Evolutionary conservation across 805 yeast genomes (phyloP).

Genomic region (Cyberlindnera veronae): DNA sequence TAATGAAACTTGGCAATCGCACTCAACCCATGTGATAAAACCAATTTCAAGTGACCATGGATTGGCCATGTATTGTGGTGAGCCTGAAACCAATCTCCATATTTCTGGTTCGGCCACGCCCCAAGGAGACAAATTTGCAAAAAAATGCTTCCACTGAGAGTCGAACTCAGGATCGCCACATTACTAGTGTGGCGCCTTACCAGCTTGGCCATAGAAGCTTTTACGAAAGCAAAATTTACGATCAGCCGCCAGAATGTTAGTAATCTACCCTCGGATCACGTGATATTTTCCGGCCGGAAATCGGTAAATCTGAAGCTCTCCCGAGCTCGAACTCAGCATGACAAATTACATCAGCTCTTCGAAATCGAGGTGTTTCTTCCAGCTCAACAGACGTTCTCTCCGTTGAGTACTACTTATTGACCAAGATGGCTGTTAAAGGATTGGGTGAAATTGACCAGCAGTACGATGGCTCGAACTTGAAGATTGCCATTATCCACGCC

Average conservation of each 20-base stretch:
- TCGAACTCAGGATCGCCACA: constrained; percentile 80
- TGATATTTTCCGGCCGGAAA: neutral
- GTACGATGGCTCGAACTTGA: constrained; percentile 65
- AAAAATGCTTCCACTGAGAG: constrained; percentile 60
- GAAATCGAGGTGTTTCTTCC: no score
- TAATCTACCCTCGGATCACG: no score
- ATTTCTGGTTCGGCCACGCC: neutral
- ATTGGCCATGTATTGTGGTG: no score
- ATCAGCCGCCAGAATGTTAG: no score
- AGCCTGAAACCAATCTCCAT: no score
- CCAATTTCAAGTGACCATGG: no score
- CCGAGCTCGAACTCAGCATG: no score
- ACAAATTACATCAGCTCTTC: constrained; percentile 4
- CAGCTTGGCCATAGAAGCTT: constrained; percentile 57
- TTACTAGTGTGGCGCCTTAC: constrained; percentile 85
- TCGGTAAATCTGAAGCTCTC: no score
- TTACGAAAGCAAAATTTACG: constrained; percentile 1
- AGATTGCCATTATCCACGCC: constrained; percentile 88
- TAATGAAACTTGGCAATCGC: no score
- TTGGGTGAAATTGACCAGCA: constrained; percentile 67
- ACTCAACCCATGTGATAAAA: no score
- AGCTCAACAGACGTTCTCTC: neutral
- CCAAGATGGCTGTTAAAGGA: constrained; percentile 75
- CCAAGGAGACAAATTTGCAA: constrained; percentile 11
- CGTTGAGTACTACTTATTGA: no score